Base-by-base conservation (phyloP, 805 yeast species). In the Sugiyamaella boreocaroliniensis region DNA sequence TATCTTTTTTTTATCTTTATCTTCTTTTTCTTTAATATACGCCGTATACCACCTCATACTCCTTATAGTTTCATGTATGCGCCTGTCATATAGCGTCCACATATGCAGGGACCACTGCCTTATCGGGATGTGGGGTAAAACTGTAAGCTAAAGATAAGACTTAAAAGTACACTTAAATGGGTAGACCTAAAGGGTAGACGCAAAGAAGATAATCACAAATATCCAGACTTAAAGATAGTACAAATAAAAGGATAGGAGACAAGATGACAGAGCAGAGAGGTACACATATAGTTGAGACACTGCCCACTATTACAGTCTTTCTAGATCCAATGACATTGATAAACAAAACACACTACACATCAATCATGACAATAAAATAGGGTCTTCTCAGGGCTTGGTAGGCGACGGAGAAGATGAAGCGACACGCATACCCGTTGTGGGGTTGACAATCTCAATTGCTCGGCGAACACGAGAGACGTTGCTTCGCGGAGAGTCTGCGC, bases 371-470 rank as follows among this genome's bases (percentile, higher is more conserved):
- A 18, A 20, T 18, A 43, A 43, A 16, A 41, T 12, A 12, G 15
- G 19, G 22, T n/a, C 11, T 16, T 11, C 29, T 19, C 29, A 43
- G 11, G 12, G 37, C 37, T 32, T 32, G 37, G 37, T 32, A 12
- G 60, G 54, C 49, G 54, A 53, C 2, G 63, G 61, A 15, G 53
- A 49, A 4, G 62, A 55, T 2, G 62, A 57, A n/a, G 56, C 50
- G 19, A 67, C 64, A 41, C 62, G 59, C 50, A 66, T 53, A 15
- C 78, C 79, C 4, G 81, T 76, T 51, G 76, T 76, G n/a, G 82
- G 82, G 59, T 78, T 77, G 53, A 78, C 74, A 51, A 79, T 78
- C 61, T 78, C 82, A 59, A 79, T 71, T 22, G 76, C 62, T 56
- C 56, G 58, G 37, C 63, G 52, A 26, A 54, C 57, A 41, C 62